phyloP scores from a whole-genome alignment of 768 basidiomycete genomes.

The Boletus subparvulus region DNA sequence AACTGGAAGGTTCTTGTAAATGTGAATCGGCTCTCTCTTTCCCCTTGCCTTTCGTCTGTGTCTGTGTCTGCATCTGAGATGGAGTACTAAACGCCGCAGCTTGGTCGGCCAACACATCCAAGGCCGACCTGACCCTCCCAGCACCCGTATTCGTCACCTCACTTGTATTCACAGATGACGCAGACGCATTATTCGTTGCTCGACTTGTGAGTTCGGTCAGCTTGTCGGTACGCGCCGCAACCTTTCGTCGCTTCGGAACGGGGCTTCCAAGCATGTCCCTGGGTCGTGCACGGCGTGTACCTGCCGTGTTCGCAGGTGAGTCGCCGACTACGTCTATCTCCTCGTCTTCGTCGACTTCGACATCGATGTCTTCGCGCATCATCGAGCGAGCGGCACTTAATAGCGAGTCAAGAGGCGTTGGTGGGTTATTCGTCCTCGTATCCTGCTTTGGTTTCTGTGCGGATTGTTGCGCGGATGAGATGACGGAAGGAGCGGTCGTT shows the following conservation, averaged over 20 bases:
- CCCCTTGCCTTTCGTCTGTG: conserved; percentile 19
- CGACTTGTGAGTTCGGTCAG: conserved; percentile 3
- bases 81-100: conserved; percentile 53
- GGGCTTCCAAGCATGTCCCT: conserved; percentile 34
- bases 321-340: conserved; percentile 22
- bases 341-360: conserved; percentile 32
- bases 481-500: conserved; percentile 27
- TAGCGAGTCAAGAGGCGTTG: conserved; percentile 57
- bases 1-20: conserved; percentile 1
- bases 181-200: background rate
- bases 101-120: conserved; percentile 76
- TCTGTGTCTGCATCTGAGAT: background rate
- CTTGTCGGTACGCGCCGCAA: conserved; percentile 14
- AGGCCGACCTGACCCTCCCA: conserved; percentile 46
- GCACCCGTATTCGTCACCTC: background rate
- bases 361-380: conserved; percentile 41
- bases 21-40: conserved; percentile 15
- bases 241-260: conserved; percentile 39
- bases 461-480: conserved; percentile 22
- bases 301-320: conserved; percentile 20
- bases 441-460: conserved; percentile 19
- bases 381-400: conserved; percentile 60
- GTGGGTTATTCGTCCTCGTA: conserved; percentile 29
- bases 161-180: background rate
- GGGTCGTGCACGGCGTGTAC: conserved; percentile 30